These are phyloP conservation scores for Komagataella populi DNA, from an alignment of 805 yeast genomes.

Conservation along the genomic window DNA sequence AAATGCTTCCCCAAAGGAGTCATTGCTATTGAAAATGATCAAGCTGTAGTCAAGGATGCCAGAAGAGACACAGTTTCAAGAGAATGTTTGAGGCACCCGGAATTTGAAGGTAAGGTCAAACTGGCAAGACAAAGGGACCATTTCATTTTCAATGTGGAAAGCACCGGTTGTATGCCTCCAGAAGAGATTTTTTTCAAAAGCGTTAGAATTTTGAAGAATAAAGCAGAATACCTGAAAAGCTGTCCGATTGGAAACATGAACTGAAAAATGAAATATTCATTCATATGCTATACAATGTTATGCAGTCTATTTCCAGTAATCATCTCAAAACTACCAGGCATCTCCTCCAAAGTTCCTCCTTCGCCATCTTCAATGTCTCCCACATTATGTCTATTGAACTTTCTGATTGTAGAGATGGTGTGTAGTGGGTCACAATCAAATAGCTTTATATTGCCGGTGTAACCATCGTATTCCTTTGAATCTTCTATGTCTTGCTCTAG, in stretches of 20 bases:
- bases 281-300: not conserved
- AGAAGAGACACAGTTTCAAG: constrained; percentile 94
- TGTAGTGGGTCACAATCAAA: constrained; percentile 20
- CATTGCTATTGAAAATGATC: constrained; percentile 54
- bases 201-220: constrained; percentile 71
- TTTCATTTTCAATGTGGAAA: constrained; percentile 87
- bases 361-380: not conserved
- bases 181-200: constrained; percentile 91
- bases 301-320: not conserved
- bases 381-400: constrained; percentile 5
- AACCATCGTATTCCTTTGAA: constrained; percentile 24
- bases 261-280: not conserved
- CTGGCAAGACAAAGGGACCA: constrained; percentile 88
- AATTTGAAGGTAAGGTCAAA: constrained; percentile 79
- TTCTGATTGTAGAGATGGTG: constrained; percentile 11
- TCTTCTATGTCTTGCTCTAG: constrained; percentile 3
- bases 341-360: not conserved
- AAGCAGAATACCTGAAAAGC: constrained; percentile 65
- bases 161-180: constrained; percentile 94
- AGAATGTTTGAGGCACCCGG: constrained; percentile 89
- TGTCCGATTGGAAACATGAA: constrained; percentile 51
- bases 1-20: constrained; percentile 92
- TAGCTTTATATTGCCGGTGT: constrained; percentile 25
- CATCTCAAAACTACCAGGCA: constrained; percentile 1
- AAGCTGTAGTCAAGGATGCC: constrained; percentile 77